These are phyloP conservation scores for Pholiota adiposa DNA, from an alignment of 1,284 basidiomycete genomes.

Conservation along the genomic window DNA sequence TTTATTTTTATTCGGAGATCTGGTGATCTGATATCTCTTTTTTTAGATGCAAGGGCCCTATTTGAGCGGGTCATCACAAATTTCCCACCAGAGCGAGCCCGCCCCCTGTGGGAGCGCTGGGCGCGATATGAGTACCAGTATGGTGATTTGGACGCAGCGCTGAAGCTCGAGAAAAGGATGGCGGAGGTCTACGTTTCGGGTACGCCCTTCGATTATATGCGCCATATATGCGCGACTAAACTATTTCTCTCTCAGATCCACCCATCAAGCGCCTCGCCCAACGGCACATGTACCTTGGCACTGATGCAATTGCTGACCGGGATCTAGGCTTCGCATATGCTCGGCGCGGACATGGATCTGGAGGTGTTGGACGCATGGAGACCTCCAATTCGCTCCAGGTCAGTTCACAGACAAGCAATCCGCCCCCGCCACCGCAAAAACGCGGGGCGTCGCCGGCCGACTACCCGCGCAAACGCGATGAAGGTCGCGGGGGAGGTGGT, in stretches of 20 bases:
- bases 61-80: slow-evolving; percentile 89
- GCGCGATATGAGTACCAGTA: slow-evolving; percentile 95
- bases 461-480: slow-evolving; percentile 35
- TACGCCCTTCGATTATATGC: slow-evolving; percentile 33
- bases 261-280: slow-evolving; percentile 92
- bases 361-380: slow-evolving; percentile 47
- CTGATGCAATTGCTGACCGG: slow-evolving; percentile 87
- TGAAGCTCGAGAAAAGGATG: slow-evolving; percentile 89
- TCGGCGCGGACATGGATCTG: slow-evolving; percentile 36
- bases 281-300: slow-evolving; percentile 85
- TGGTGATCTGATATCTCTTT: background rate
- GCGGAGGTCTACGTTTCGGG: slow-evolving; percentile 87
- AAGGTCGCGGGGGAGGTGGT: slow-evolving; percentile 19
- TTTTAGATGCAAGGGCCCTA: slow-evolving; percentile 88
- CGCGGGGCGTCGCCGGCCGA: slow-evolving; percentile 55
- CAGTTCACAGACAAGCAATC: slow-evolving; percentile 5
- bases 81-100: slow-evolving; percentile 81
- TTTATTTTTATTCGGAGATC: background rate
- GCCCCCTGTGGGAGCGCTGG: slow-evolving; percentile 95
- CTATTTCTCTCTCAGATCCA: slow-evolving; percentile 58
- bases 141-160: slow-evolving; percentile 88
- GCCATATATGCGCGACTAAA: background rate
- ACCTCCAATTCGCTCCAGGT: slow-evolving; percentile 47
- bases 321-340: slow-evolving; percentile 82
- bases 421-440: slow-evolving; percentile 27